A percentile compares a stretch with the other conserved stretches of the same genome.
phyloP scores from a whole-genome alignment of 225 moss, liverwort and hornwort species.

The Bryoerythrophyllum caledonicum region DNA sequence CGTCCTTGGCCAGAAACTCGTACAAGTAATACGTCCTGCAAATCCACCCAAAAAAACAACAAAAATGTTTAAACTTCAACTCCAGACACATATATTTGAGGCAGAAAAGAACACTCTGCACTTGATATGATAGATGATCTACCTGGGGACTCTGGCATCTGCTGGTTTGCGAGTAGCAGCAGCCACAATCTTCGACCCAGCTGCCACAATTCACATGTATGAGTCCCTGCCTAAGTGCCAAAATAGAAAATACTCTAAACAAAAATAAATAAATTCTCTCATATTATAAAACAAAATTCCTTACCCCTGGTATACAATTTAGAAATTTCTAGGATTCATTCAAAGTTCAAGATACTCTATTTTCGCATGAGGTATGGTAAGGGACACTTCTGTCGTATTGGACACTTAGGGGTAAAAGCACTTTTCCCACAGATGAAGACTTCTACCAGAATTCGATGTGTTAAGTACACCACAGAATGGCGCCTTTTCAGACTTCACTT shows the following conservation, averaged over 20 bases:
- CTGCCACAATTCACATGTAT: constrained; percentile 48
- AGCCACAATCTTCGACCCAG: constrained; percentile 77
- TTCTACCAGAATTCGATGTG: background rate
- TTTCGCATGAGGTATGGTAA: too few species aligned
- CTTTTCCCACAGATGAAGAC: background rate
- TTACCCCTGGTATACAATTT: too few species aligned
- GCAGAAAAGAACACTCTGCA: too few species aligned
- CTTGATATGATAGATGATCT: background rate
- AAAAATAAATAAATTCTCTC: too few species aligned
- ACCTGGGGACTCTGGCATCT: constrained; percentile 76
- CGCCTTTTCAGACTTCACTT: constrained; percentile 16
- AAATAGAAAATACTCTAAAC: too few species aligned
- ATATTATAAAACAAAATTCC: too few species aligned
- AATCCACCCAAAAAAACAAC: background rate
- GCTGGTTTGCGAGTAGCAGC: constrained; percentile 73
- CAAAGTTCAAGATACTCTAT: too few species aligned
- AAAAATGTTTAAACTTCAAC: background rate
- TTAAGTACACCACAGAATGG: too few species aligned
- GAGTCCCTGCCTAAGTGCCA: background rate
- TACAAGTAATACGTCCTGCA: constrained; percentile 87
- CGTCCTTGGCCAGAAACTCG: constrained; percentile 84
- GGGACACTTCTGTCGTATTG: too few species aligned
- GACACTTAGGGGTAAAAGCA: background rate
- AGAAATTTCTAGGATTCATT: too few species aligned
- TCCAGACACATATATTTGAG: background rate